Evolutionary conservation across 108 stramenopile genomes (phyloP), one percentile per base, ranked within the genome.

Genomic region (Chaetoceros muelleri): DNA sequence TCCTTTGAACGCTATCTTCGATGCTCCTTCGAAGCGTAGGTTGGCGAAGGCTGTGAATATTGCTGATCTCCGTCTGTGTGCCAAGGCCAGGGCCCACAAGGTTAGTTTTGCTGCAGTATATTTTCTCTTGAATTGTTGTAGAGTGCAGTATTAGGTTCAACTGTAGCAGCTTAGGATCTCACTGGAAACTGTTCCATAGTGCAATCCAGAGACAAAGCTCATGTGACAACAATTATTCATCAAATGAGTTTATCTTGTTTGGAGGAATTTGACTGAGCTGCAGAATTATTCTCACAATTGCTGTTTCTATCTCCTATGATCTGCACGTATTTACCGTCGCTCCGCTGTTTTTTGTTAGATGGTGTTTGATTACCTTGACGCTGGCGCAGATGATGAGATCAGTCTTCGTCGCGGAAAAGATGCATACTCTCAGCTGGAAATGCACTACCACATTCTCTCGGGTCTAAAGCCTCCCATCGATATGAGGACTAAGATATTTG

Each of bases 321-420:
- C n/a, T n/a, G n/a, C n/a, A n/a, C n/a, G n/a, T n/a, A n/a, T n/a
- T n/a, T n/a, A 21, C 44, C 51, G 22, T 24, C 13, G 61, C 17
- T 21, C 45, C 2, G 7, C 20, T 5, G 46, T 48, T 45, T 31
- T 46, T 59, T 21, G 31, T n/a, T 52, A 88, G 86, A 93, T 93
- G 92, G 92, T 93, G 8, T 93, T 93, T 55, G 92, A 93, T 60
- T 93, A 93, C 56, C 74, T 93, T 26, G 92, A 93, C 57, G 84
- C 92, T 31, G 92, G 93, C 52, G 86, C 80, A 13, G 93, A 94
- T 57, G 93, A 94, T 55, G 93, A 94, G 70, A 90, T 94, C 48
- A 71, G 71, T 66, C 78, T 94, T 25, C 82, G 93, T 19, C 82
- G 93, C 31, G 84, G 76, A 24, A 94, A 90, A 63, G 93, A 94